Percentiles rank a stretch among this genome's conserved stretches.
phyloP scores from a whole-genome alignment of 2,329 filamentous ascomycete genomes.

The Fusarium nelsonii region DNA sequence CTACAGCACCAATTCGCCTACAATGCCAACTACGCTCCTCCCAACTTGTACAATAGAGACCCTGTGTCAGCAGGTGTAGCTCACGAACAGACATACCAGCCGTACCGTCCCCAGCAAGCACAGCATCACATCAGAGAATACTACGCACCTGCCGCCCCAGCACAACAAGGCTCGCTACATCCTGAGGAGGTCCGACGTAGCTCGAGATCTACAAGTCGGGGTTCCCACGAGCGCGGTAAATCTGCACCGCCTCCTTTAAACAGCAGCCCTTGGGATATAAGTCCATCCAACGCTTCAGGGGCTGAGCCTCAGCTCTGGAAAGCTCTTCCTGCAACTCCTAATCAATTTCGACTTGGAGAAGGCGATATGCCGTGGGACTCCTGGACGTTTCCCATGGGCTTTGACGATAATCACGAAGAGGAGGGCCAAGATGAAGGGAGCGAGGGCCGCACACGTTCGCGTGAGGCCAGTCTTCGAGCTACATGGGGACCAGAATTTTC shows the following conservation, averaged over 20 bases:
- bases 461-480: constrained; percentile 34
- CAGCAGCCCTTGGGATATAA: constrained; percentile 61
- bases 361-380: constrained; percentile 62
- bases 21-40: not conserved
- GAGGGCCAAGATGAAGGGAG: constrained; percentile 5
- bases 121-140: constrained; percentile 31
- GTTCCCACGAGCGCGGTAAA: constrained; percentile 59
- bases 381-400: constrained; percentile 47
- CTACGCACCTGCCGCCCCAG: constrained; percentile 23
- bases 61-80: constrained; percentile 7
- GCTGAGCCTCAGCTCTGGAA: constrained; percentile 54
- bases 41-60: constrained; percentile 25
- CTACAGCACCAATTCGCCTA: constrained; percentile 31
- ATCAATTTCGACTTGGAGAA: constrained; percentile 57
- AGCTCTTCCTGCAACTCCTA: constrained; percentile 56
- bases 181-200: constrained; percentile 22
- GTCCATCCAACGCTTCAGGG: constrained; percentile 41
- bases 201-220: constrained; percentile 41
- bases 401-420: constrained; percentile 30
- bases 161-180: not conserved
- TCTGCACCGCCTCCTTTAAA: constrained; percentile 64
- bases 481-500: constrained; percentile 39
- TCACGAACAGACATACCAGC: constrained; percentile 19
- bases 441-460: constrained; percentile 7
- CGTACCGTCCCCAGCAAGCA: constrained; percentile 28